Base-by-base conservation (phyloP, 306 rosid species). In the Citrullus colocynthis region DNA sequence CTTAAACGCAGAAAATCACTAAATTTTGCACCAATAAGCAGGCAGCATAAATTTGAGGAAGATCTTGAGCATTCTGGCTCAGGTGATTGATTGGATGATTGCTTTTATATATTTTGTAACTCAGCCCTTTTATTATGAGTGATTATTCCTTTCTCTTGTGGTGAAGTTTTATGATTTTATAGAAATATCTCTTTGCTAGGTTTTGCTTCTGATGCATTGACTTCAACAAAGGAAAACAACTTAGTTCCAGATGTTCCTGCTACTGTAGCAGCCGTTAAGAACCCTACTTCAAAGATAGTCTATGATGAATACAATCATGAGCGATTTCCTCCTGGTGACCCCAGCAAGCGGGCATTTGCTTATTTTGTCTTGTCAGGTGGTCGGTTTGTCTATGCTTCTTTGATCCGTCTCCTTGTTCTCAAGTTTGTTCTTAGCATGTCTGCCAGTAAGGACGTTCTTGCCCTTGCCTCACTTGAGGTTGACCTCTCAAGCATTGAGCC, bases 391-490 rank as follows among this genome's bases (percentile, higher is more conserved):
- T 92, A 92, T 81, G 97, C 97, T 37, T 92, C 97, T 48, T 17
- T 90, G 74, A 48, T 92, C 59, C 96, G 97, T 77, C 92, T 92
- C 49, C 93, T 92, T 55, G 17, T 92, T 82, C 96, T 92, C 79
- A 90, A 92, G 86, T 87, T 92, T 86, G 92, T 92, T 69, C 87
- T 92, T 67, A 88, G 93, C 85, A 92, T 92, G 97, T 90, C 96
- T 16, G 96, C 97, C 58, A 92, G 96, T 74, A 92, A 92, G 88
- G 97, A 92, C 78, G 97, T 92, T 81, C 97, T 92, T 67, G 96
- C 97, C 12, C 9, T 92, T 87, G 97, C 97, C 67, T 92, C 96
- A 0, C 78, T 92, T 13, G 97, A 92, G 86, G 96, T 92, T 37
- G 97, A 92, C 83, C 88, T 92, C 71, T 90, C 97, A 14, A 86